Evolutionary conservation across 78 protist species (phyloP).

Genomic region (Bigelowiella natans): DNA sequence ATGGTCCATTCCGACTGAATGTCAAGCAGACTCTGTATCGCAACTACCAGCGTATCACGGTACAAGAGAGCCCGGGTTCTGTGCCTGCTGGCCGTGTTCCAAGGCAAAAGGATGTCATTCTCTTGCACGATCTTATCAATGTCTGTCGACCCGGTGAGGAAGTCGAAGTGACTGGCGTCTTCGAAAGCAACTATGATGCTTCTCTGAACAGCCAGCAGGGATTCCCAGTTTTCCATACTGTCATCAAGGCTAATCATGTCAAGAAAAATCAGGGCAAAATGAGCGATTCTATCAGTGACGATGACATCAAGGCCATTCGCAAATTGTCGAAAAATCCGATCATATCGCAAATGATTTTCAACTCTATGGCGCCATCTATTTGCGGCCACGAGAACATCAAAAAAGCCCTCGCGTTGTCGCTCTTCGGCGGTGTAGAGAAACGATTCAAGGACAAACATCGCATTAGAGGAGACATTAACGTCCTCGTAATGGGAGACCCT

Average conservation of each 20-base stretch:
- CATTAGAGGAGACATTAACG: slow-evolving; percentile 98
- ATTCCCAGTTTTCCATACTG: slow-evolving; percentile 94
- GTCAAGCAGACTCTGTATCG: slow-evolving; percentile 72
- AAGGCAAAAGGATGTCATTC: slow-evolving; percentile 63
- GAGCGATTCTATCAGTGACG: slow-evolving; percentile 59
- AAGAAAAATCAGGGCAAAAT: slow-evolving; percentile 32
- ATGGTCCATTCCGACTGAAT: slow-evolving; percentile 81
- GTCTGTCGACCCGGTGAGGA: slow-evolving; percentile 91
- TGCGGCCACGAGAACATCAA: slow-evolving; percentile 94
- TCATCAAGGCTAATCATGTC: slow-evolving; percentile 89
- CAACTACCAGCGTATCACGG: slow-evolving; percentile 81
- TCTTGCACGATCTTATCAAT: slow-evolving; percentile 86
- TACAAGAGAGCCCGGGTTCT: slow-evolving; percentile 95
- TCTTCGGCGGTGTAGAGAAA: slow-evolving; percentile 91
- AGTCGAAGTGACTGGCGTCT: slow-evolving; percentile 77
- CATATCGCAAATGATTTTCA: slow-evolving; percentile 53
- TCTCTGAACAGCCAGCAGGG: slow-evolving; percentile 70
- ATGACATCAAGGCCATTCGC: slow-evolving; percentile 61
- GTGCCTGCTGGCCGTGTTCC: slow-evolving; percentile 99
- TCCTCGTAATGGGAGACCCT: slow-evolving; percentile 97
- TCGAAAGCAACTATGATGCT: slow-evolving; percentile 36
- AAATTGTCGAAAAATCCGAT: slow-evolving; percentile 51
- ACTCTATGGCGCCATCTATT: slow-evolving; percentile 93
- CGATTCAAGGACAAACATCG: slow-evolving; percentile 56
- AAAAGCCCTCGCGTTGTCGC: slow-evolving; percentile 78